A percentile compares a stretch with the other conserved stretches of the same genome.
Evolutionary conservation across 192 early-diverging fungal genomes (phyloP).

Genomic region (Dissophora ornata): DNA sequence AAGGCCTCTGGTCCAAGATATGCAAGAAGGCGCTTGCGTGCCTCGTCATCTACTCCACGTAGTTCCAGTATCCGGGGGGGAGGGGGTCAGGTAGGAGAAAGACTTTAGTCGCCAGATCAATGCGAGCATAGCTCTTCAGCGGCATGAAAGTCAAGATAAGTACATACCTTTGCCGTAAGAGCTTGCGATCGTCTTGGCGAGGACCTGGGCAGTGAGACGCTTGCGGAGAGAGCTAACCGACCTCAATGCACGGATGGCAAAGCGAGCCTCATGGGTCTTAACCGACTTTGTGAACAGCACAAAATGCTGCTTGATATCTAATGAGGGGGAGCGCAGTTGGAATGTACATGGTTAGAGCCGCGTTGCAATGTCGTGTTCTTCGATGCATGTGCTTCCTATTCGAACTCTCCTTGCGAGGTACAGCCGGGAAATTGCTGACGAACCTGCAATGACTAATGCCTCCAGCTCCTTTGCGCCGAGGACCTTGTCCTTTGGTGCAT

Average conservation of each 20-base stretch:
- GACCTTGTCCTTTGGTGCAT: slow-evolving; percentile 35
- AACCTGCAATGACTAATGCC: slow-evolving; percentile 47
- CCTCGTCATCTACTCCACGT: slow-evolving; percentile 44
- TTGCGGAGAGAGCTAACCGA: slow-evolving; percentile 83
- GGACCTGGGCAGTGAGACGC: slow-evolving; percentile 73
- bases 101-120: too few relatives aligned
- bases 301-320: slow-evolving; percentile 92
- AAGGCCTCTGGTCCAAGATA: slow-evolving; percentile 56
- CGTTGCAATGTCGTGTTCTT: too few relatives aligned
- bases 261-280: slow-evolving; percentile 86
- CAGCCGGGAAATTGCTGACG: not conserved
- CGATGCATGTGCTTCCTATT: too few relatives aligned
- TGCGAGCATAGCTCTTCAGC: too few relatives aligned
- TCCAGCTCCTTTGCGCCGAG: slow-evolving; percentile 48
- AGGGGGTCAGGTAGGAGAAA: too few relatives aligned
- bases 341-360: too few relatives aligned
- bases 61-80: too few relatives aligned
- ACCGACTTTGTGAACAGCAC: slow-evolving; percentile 86
- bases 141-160: too few relatives aligned
- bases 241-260: slow-evolving; percentile 88
- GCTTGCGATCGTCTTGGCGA: slow-evolving; percentile 69
- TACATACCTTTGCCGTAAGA: slow-evolving; percentile 65
- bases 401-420: too few relatives aligned
- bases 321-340: not conserved
- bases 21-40: slow-evolving; percentile 39